phyloP scores from a whole-genome alignment of 2,329 filamentous ascomycete species.

The Penicillium paneum region DNA sequence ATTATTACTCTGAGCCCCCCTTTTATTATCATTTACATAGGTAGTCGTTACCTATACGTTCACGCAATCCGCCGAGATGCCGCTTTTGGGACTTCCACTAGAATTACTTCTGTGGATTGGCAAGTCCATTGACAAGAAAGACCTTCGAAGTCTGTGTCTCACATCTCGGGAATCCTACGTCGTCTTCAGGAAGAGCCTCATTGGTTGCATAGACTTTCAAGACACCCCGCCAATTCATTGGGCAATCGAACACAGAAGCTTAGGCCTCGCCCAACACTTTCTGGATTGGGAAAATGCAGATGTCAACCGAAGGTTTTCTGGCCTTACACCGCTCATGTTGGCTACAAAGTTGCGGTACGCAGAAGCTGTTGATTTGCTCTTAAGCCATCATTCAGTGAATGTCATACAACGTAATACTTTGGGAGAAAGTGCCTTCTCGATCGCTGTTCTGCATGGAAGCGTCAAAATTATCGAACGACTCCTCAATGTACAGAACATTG shows the following conservation, averaged over 20 bases:
- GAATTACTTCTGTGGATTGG: constrained; percentile 1
- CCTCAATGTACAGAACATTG: background rate
- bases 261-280: background rate
- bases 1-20: background rate
- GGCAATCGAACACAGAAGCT: constrained; percentile 1
- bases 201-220: background rate
- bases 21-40: background rate
- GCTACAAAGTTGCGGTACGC: background rate
- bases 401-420: background rate
- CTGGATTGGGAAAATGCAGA: background rate
- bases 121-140: background rate
- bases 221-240: background rate
- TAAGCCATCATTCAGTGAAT: background rate
- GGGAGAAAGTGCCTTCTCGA: constrained; percentile 1
- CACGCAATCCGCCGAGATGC: background rate
- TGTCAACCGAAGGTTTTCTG: background rate
- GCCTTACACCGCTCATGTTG: background rate
- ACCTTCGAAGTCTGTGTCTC: background rate
- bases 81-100: constrained; percentile 1
- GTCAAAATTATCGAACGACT: background rate
- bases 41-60: background rate
- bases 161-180: background rate
- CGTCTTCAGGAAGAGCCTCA: background rate
- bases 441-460: background rate
- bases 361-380: constrained; percentile 1